Evolutionary conservation across 2,329 filamentous ascomycete species (phyloP), one percentile per base, ranked within the genome.

Genomic region (Chaetoscypha palmicola): DNA sequence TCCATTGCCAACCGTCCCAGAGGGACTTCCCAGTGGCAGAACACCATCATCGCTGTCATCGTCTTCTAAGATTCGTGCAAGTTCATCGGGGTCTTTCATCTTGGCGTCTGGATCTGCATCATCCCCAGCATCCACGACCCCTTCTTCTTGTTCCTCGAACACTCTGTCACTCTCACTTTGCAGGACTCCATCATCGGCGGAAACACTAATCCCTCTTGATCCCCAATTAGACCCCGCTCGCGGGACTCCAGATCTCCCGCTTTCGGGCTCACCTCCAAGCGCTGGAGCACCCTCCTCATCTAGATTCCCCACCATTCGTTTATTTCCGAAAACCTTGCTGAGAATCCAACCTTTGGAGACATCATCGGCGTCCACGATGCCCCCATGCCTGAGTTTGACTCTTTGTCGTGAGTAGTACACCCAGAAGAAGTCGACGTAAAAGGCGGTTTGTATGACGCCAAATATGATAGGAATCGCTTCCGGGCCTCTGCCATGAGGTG

Each of bases 341-440:
- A 96, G 77, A 21, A 97, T 71, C 81, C 89, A 96, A 51, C 89
- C 86, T 44, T 86, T 81, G 51, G 81, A 76, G 61, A 94, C 72
- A 62, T 97, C 91, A 53, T 96, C 90, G 3, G 83, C 83, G 61
- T 97, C 91, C 11, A 97, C 87, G 14, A 96, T 74, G 5, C 88
- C 87, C 34, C 91, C 91, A 53, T 79, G 82, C 49, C 91, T 78
- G 12, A 97, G 80, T 80, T 96, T 96, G 60, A 97, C 89, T 45
- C 90, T 79, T 69, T 96, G 91, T 51, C 91, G 78, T 9, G 84
- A 86, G 69, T 86, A 96, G 71, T 97, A 97, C 1, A 97, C 89
- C 89, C 90, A 96, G 26, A 88, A 89, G 62, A 97, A 97, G 66
- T 97, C 91, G 55, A 90, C 63, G 65, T 96, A 96, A 33, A 96